phyloP scores from a whole-genome alignment of 768 basidiomycete genomes.

The Roridomyces roridus region DNA sequence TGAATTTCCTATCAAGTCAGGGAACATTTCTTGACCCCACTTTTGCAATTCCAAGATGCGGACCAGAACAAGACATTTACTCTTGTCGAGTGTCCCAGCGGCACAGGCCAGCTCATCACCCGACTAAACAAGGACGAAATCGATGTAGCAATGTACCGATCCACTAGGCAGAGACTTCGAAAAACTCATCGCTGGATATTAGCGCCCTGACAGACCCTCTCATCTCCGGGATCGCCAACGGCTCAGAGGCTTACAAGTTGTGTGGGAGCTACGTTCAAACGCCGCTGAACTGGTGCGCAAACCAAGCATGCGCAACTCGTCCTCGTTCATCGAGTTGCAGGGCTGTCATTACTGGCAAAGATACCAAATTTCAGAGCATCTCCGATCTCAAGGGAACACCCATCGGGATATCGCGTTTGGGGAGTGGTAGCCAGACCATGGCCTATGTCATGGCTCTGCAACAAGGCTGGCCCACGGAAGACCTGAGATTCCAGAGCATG shows the following conservation, averaged over 20 bases:
- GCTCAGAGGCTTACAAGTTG: constrained; percentile 86
- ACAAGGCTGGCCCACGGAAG: constrained; percentile 74
- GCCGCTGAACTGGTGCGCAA: constrained; percentile 79
- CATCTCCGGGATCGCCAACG: constrained; percentile 92
- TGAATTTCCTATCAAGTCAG: constrained; percentile 53
- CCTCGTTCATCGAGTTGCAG: constrained; percentile 40
- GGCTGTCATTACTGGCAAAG: constrained; percentile 91
- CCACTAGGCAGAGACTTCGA: too few relatives aligned
- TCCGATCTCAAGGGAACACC: constrained; percentile 79
- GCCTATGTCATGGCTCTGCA: constrained; percentile 93
- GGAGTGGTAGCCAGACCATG: constrained; percentile 95
- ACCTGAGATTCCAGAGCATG: constrained; percentile 75
- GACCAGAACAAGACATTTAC: constrained; percentile 79
- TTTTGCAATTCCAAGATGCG: constrained; percentile 80
- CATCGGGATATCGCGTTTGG: constrained; percentile 87
- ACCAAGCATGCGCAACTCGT: not conserved
- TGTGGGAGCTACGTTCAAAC: constrained; percentile 92
- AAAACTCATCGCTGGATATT: constrained; percentile 4
- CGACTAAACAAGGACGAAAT: constrained; percentile 63
- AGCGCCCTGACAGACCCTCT: constrained; percentile 91
- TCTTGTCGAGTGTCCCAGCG: constrained; percentile 90
- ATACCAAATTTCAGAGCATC: constrained; percentile 73
- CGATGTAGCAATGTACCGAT: too few relatives aligned
- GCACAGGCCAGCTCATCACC: constrained; percentile 84
- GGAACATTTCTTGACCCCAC: constrained; percentile 91